Conservation (phyloP, 1,284 basidiomycete species). For the Rhodotorula sp. region DNA sequence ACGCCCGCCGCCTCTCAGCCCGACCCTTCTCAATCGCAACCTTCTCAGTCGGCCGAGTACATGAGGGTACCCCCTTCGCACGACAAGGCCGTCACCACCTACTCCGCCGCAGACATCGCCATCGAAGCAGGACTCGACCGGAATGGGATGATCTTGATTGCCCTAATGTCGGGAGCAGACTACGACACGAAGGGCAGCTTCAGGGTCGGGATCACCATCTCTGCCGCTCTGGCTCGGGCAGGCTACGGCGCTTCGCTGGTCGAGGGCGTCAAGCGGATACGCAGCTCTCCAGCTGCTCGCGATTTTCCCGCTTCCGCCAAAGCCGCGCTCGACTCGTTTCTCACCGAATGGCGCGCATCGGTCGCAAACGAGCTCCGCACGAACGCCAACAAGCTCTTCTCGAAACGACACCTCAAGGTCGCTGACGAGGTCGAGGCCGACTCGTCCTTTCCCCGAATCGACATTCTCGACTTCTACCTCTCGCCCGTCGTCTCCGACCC, state of each 20-base stretch:
- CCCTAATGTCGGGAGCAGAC: conserved; percentile 83
- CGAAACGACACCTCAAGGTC: conserved; percentile 10
- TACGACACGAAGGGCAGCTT: conserved; percentile 58
- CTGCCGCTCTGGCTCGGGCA: conserved; percentile 51
- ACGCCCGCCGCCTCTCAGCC: background rate
- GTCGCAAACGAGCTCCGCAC: conserved; percentile 68
- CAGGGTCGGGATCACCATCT: conserved; percentile 50
- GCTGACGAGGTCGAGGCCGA: conserved; percentile 23
- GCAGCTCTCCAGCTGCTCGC: background rate
- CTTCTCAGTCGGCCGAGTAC: background rate
- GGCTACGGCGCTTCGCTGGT: conserved; percentile 56
- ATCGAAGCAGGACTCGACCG: conserved; percentile 63
- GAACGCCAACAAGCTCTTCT: conserved; percentile 21
- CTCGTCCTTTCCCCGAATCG: conserved; percentile 15
- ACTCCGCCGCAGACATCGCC: conserved; percentile 54
- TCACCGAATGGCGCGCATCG: conserved; percentile 63
- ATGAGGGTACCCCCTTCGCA: conserved; percentile 5
- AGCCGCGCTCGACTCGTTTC: conserved; percentile 50
- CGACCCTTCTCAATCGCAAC: background rate
- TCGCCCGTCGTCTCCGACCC: conserved; percentile 21
- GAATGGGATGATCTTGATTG: conserved; percentile 79
- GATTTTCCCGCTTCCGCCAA: background rate
- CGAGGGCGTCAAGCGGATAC: conserved; percentile 50
- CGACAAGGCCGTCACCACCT: background rate
- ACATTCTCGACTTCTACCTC: conserved; percentile 21